Base-by-base conservation (phyloP, 139 green algal genomes). In the Axilococcus clingmanii region DNA sequence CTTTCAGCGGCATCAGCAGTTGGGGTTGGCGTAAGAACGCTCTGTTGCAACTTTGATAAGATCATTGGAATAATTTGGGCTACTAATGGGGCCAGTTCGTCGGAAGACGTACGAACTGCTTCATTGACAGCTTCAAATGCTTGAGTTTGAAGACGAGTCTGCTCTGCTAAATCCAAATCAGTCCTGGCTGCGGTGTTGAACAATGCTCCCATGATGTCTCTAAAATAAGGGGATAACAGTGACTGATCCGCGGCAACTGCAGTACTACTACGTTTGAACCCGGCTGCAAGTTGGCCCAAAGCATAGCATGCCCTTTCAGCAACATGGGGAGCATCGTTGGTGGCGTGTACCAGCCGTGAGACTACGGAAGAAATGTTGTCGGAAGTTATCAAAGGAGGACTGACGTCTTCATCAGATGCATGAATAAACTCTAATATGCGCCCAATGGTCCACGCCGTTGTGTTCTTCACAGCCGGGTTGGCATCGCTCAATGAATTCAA, bases 121-220 rank as follows among this genome's bases (percentile, higher is more conserved):
- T 96, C 88, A 57, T 97, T 98, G 57, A 98, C 85, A 7, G 86
- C 81, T 73, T 98, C 91, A 63, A 92, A 98, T 0, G 84, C 81
- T 30, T 81, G 66, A 28, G 83, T 70, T 57, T 91, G 79, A 62
- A 92, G 68, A 33, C 63, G 71, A 23, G 48, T 30, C 41, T 43
- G 29, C 34, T 71, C 61, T 0, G 25, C 44, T 5, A 12, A 23
- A 38, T 79, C 72, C 28, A 44, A 54, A 45, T 6, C 22, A 27
- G 52, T 57, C 31, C 48, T 47, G 23, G 46, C 41, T 29, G 50
- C 51, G 41, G 77, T 72, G 24, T 77, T 52, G 6, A 97, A 71
- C 41, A 98, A 68, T 23, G 74, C 73, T 36, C 75, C 55, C 7
- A 96, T 59, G 35, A 94, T 76, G 48, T 76, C 76, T 60, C 94